Percentiles rank a stretch among this genome's conserved stretches.
These are phyloP conservation scores for Microdochium paspali DNA, from an alignment of 2,329 filamentous ascomycete genomes.

Conservation along the genomic window DNA sequence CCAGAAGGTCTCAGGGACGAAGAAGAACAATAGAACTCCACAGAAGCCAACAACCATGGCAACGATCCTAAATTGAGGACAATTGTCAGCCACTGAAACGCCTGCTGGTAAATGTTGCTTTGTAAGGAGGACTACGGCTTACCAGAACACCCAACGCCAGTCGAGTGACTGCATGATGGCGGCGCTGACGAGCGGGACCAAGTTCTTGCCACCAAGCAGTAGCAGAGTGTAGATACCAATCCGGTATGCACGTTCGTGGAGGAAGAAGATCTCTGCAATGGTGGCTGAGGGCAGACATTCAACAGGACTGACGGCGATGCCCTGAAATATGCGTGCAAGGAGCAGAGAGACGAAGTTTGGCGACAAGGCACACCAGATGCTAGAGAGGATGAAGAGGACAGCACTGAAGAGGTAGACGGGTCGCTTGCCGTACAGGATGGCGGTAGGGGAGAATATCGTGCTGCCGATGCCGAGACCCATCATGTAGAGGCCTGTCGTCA, in stretches of 20 bases:
- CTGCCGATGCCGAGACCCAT: conserved; percentile 81
- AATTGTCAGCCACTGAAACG: conserved; percentile 3
- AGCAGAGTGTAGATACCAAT: conserved; percentile 89
- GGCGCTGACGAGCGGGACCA: conserved; percentile 80
- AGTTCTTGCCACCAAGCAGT: conserved; percentile 82
- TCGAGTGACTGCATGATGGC: conserved; percentile 66
- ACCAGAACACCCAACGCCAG: conserved; percentile 92
- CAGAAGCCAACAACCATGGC: conserved; percentile 69
- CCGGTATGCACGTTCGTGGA: conserved; percentile 87
- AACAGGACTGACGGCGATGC: conserved; percentile 78
- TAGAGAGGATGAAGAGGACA: conserved; percentile 66
- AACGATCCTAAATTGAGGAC: conserved; percentile 70
- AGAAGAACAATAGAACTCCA: conserved; percentile 68
- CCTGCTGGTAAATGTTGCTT: no score
- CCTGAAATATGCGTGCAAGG: conserved; percentile 76
- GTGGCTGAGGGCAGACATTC: conserved; percentile 90
- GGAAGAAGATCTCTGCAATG: conserved; percentile 91
- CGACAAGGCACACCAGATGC: conserved; percentile 80
- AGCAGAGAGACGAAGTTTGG: conserved; percentile 73
- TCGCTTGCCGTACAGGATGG: conserved; percentile 83
- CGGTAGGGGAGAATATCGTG: conserved; percentile 78
- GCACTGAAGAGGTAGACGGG: conserved; percentile 78
- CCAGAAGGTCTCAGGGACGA: conserved; percentile 95
- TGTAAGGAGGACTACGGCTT: conserved; percentile 16
- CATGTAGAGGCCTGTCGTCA: conserved; percentile 92